phyloP scores from a whole-genome alignment of 805 yeast species.

The Candida khao-thaluensis region DNA sequence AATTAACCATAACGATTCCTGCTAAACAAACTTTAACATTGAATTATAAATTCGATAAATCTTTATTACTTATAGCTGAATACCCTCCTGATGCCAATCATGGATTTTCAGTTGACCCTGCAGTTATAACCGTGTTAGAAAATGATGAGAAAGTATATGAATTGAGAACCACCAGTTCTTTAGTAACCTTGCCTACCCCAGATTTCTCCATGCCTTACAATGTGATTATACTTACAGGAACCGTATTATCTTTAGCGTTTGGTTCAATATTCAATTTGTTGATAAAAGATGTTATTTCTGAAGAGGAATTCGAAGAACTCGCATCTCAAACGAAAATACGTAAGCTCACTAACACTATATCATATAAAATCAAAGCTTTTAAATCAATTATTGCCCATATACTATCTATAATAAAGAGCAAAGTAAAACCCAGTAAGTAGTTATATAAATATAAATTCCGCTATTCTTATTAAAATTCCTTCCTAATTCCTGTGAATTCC shows the following conservation, averaged over 20 bases:
- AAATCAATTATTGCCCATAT: neutral
- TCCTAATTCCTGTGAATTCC: no score
- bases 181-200: slow-evolving; percentile 89
- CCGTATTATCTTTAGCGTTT: slow-evolving; percentile 88
- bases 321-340: slow-evolving; percentile 18
- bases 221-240: slow-evolving; percentile 89
- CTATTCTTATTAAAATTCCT: no score
- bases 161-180: slow-evolving; percentile 79
- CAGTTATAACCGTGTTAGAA: slow-evolving; percentile 60
- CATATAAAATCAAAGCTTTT: slow-evolving; percentile 8
- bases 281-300: slow-evolving; percentile 70
- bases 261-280: slow-evolving; percentile 82
- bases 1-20: slow-evolving; percentile 64
- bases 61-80: slow-evolving; percentile 78
- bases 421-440: neutral
- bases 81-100: slow-evolving; percentile 99
- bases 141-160: slow-evolving; percentile 35
- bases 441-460: no score
- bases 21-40: slow-evolving; percentile 57
- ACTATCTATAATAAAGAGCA: neutral
- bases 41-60: slow-evolving; percentile 82
- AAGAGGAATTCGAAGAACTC: slow-evolving; percentile 50
- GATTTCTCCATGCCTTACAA: slow-evolving; percentile 99
- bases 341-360: slow-evolving; percentile 8
- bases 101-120: slow-evolving; percentile 93